Evolutionary conservation across 1,284 basidiomycete species (phyloP), one percentile per base, ranked within the genome.

Genomic region (Tilletiopsis washingtonensis): DNA sequence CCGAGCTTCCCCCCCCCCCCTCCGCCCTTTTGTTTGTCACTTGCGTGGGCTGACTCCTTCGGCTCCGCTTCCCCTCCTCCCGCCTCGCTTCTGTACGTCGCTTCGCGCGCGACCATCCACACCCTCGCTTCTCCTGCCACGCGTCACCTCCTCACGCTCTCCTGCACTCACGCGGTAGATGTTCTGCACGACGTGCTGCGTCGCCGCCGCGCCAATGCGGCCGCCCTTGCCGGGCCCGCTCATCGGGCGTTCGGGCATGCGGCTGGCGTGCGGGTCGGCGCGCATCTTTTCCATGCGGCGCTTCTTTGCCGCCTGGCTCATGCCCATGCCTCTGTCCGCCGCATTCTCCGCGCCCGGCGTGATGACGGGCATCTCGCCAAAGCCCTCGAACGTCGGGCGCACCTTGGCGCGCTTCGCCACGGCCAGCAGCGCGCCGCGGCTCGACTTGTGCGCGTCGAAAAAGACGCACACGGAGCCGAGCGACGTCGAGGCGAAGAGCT

Each of bases 181-280:
- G 64, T 87, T 86, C 75, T 94, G 89, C 39, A 98, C 90, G 56
- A 96, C 82, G 67, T 93, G 88, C 62, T 94, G 89, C 41, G 87
- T 96, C 4, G 90, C 93, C 75, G 87, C 90, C 32, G 89, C 86
- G 21, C 94, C 94, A 40, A 99, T 87, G 25, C 93, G 78, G 41
- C 94, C 94, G 24, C 91, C 93, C 64, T 81, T 81, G 45, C 94
- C 94, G 25, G 87, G 88, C 4, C 94, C 94, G 47, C 79, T 82
- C 40, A 98, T 81, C 21, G 94, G 94, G 3, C 45, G 49, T 24
- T 68, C 59, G 57, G 96, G 79, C 71, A 91, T 86, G 12, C 38
- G 41, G 12, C 53, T 45, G 1, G 37, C 37, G 19, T 34, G 3
- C 2, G 87, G 85, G 75, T 94, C 85, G 78, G 81, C 76, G 62